Evolutionary conservation across 1,284 basidiomycete genomes (phyloP), one percentile per base, ranked within the genome.

Genomic region (Cerioporus squamosus): DNA sequence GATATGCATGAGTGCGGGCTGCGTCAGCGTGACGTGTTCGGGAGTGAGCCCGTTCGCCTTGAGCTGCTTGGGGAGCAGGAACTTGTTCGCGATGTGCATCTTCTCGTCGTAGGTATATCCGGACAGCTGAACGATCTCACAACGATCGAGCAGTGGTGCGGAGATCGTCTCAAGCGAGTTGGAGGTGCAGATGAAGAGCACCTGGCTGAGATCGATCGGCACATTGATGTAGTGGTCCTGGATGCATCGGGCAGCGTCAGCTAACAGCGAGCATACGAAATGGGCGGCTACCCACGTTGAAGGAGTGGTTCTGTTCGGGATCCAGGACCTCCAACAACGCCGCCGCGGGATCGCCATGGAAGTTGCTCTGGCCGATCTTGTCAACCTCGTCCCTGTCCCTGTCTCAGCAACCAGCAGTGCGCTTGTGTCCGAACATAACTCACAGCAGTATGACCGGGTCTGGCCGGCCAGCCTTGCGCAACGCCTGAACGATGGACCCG

Each of bases 81-180:
- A 97, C 47, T 86, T 86, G 49, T 84, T 83, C 2, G 94, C 92
- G 60, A 97, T 97, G 72, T 93, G 89, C 64, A 90, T 81, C 79
- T 97, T 97, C 79, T 97, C 95, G 66, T 93, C 90, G 48, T 93
- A 89, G 0, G 93, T 95, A 72, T 97, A 97, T 86, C 81, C 86
- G 8, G 87, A 91, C 31, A 93, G 74, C 26, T 86, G 82, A 17
- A 90, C 81, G 43, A 89, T 75, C 67, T 93, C 90, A 66, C 90
- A 91, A 43, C 90, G 83, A 70, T 91, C 90, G 14, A 91, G 71
- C 4, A 97, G 77, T 0, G 94, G 94, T 1, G 90, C 87, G 2
- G 93, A 90, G 62, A 97, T 96, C 0, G 92, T 95, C 54, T 95
- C 93, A 23, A 95, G 83, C 0, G 87, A 83, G 72, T 95, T 95